Base-by-base conservation (phyloP, 1,284 basidiomycete species). In the Austroboletus novae-zelandiae region DNA sequence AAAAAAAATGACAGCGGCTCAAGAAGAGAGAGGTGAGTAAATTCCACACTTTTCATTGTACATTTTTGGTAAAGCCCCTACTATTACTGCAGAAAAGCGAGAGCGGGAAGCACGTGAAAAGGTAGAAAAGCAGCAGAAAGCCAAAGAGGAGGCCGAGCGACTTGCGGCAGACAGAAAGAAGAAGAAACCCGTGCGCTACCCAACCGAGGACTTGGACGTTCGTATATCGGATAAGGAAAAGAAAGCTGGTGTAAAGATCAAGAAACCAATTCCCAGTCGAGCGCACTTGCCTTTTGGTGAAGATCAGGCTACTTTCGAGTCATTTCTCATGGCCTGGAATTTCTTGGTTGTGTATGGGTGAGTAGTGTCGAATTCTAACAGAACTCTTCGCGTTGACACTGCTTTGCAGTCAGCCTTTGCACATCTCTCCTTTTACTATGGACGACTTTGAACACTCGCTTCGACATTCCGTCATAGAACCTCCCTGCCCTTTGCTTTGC, bases 371-470 rank as follows among this genome's bases (percentile, higher is more conserved):
- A 27, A 41, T 14, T 37, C 43, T 13, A 36, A 47, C 15, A 40
- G 42, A 47, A 23, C 8, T 23, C 7, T 23, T 30, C 15, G 40
- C 15, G 32, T 32, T 51, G 52, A 54, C 44, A 43, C 13, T 31
- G 17, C 43, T 44, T 42, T 37, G 15, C 62, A 94, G 93, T 9
- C 86, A 90, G 78, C 86, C 94, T 3, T 76, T 99, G 14, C 84
- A 88, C 55, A 72, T 99, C 10, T 96, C 95, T n/a, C 75, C 86
- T 10, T 93, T 98, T 67, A 89, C 93, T 0, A 76, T 98, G 60
- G 97, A 99, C 67, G 97, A 98, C 61, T 93, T 90, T 64, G 94
- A 96, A 64, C 81, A 86, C 53, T 88, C 94, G 0, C 74, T 99
- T 27, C 84, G 86, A 45, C 96, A 99, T 67, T 75, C 78, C 14